Base-by-base conservation (phyloP, 2,329 filamentous ascomycete genomes). In the Coccinonectria pachysandricola region DNA sequence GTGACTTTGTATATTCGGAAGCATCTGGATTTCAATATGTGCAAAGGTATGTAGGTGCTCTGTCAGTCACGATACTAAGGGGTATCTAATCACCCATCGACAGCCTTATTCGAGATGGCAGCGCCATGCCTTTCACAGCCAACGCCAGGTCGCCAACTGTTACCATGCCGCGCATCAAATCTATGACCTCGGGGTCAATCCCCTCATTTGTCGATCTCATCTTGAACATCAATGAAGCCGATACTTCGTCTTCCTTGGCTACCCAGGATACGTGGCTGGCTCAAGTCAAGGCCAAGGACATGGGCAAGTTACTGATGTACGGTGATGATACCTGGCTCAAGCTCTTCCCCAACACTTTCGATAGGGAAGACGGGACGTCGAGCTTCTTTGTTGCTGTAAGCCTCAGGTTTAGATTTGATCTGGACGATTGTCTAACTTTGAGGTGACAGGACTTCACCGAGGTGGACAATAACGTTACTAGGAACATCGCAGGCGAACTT, bases 241-340 rank as follows among this genome's bases (percentile, higher is more conserved):
- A 98, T 51, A 88, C 84, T 3, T 80, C 81, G 9, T 94, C 91
- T 1, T 88, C 81, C 3, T 70, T 98, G 13, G 78, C 83, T 9
- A 71, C 71, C 15, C 91, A 96, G 56, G 91, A 98, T 52, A 94
- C 86, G 16, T 98, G 92, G 88, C 71, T 98, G 14, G 82, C 86
- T 18, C 91, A 98, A 62, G 75, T 98, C 59, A 88, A 79, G 52
- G 75, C 76, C 18, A 79, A 75, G 45, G 60, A 64, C 13, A 53
- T 61, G 11, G 84, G 83, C 12, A 86, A 83, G 45, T 65, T 96
- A 36, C 64, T 95, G 50, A 91, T 98, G 79, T 95, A 91, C 49
- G 91, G 91, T 24, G 91, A 98, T 48, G 91, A 98, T 53, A 98
- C 91, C 12, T 98, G 91, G 92, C 62, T 98, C 42, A 96, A 95